Conservation (phyloP, 2,329 filamentous ascomycete species). For the Penicillium sp. region DNA sequence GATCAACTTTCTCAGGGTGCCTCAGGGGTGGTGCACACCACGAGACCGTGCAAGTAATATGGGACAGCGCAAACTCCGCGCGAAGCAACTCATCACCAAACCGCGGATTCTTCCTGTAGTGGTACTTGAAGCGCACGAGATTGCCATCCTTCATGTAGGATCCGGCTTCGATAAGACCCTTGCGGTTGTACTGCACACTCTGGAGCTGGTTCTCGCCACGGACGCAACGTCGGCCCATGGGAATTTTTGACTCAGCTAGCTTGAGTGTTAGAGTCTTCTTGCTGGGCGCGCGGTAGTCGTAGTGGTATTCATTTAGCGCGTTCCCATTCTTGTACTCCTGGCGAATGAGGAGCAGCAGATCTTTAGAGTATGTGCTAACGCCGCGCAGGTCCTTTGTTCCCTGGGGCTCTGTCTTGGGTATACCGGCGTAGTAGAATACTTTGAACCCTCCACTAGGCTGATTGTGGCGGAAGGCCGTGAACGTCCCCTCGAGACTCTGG, state of each 20-base stretch:
- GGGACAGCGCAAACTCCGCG: slow-evolving; percentile 59
- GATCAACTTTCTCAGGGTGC: slow-evolving; percentile 56
- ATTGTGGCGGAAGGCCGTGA: slow-evolving; percentile 55
- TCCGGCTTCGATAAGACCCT: slow-evolving; percentile 58
- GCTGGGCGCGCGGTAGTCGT: slow-evolving; percentile 46
- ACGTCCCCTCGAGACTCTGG: slow-evolving; percentile 53
- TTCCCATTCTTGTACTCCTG: slow-evolving; percentile 53
- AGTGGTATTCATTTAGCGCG: slow-evolving; percentile 54
- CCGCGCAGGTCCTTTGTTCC: slow-evolving; percentile 47
- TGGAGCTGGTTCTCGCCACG: slow-evolving; percentile 52
- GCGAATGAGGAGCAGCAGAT: slow-evolving; percentile 51
- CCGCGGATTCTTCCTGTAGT: slow-evolving; percentile 59
- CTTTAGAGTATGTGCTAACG: slow-evolving; percentile 54
- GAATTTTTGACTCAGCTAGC: slow-evolving; percentile 41
- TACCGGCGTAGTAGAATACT: slow-evolving; percentile 46
- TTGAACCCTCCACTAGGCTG: slow-evolving; percentile 45
- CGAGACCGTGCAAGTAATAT: slow-evolving; percentile 59
- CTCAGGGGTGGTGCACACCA: slow-evolving; percentile 59
- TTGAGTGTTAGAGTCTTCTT: slow-evolving; percentile 35
- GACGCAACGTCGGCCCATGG: slow-evolving; percentile 53
- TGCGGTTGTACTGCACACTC: slow-evolving; percentile 57
- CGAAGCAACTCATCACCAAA: slow-evolving; percentile 62
- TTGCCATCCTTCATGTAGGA: slow-evolving; percentile 60
- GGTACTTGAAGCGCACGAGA: slow-evolving; percentile 58
- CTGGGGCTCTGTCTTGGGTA: slow-evolving; percentile 53